phyloP scores from a whole-genome alignment of 2,329 filamentous ascomycete species.

The Alternaria postmessia region DNA sequence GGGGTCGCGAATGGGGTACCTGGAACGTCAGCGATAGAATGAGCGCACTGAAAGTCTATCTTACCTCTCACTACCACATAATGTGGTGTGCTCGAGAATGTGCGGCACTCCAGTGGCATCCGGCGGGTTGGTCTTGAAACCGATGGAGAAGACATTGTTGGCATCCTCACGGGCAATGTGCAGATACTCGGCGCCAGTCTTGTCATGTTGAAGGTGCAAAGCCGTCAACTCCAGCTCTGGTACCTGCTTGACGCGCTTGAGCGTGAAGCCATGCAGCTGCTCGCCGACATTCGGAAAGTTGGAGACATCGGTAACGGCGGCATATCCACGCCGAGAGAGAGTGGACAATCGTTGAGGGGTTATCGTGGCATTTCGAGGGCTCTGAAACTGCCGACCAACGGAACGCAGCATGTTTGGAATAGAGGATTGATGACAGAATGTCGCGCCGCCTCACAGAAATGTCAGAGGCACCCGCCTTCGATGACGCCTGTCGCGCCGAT shows the following conservation, averaged over 20 bases:
- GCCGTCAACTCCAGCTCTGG: constrained; percentile 94
- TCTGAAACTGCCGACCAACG: constrained; percentile 41
- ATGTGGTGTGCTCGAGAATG: constrained; percentile 95
- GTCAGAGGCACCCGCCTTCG: constrained; percentile 17
- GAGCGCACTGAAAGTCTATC: neutral
- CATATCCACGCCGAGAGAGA: constrained; percentile 50
- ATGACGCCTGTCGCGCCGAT: constrained; percentile 32
- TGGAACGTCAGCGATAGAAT: constrained; percentile 48
- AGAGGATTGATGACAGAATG: constrained; percentile 5
- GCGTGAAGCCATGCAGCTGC: constrained; percentile 90
- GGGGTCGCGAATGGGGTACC: constrained; percentile 95
- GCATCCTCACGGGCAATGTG: constrained; percentile 94
- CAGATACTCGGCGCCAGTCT: constrained; percentile 93
- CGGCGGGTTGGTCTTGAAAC: constrained; percentile 98
- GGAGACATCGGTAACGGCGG: constrained; percentile 78
- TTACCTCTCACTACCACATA: constrained; percentile 94
- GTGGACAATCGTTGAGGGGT: constrained; percentile 20
- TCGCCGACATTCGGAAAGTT: constrained; percentile 81
- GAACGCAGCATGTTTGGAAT: constrained; percentile 48
- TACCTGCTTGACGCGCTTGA: constrained; percentile 88
- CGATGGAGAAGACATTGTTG: constrained; percentile 99
- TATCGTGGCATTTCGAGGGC: constrained; percentile 20
- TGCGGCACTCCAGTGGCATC: constrained; percentile 96
- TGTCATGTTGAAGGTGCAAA: constrained; percentile 88
- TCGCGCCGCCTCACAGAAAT: constrained; percentile 21